These are phyloP conservation scores for Aureobasidium sp. DNA, from an alignment of 2,329 filamentous ascomycete genomes.

Conservation along the genomic window DNA sequence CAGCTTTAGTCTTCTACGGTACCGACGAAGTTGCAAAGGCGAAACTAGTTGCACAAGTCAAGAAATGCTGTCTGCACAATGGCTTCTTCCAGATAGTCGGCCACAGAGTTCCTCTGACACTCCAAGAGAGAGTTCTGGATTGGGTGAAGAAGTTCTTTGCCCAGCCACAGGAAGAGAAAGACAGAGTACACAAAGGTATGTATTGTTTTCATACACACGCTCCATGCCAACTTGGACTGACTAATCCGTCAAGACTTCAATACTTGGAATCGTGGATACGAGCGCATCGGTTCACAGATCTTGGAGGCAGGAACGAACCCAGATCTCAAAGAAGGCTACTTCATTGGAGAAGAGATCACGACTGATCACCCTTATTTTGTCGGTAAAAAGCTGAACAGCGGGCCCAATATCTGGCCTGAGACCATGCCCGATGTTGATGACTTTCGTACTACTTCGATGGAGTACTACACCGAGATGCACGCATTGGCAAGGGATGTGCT, in stretches of 20 bases:
- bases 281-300: constrained; percentile 36
- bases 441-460: not conserved
- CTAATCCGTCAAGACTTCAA: constrained; percentile 15
- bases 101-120: constrained; percentile 32
- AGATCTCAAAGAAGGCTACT: constrained; percentile 37
- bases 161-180: constrained; percentile 36
- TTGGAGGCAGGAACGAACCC: constrained; percentile 36
- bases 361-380: not conserved
- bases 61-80: constrained; percentile 1
- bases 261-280: constrained; percentile 34
- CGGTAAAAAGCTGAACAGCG: not conserved
- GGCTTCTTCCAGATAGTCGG: constrained; percentile 43
- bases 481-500: not conserved
- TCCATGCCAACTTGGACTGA: not conserved
- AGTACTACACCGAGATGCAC: not conserved
- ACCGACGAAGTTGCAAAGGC: not conserved
- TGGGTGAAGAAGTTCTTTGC: constrained; percentile 37
- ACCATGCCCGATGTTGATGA: not conserved
- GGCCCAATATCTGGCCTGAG: constrained; percentile 33
- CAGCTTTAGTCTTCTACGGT: not conserved
- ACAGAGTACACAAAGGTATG: constrained; percentile 19
- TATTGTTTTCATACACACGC: not conserved
- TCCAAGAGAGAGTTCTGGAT: constrained; percentile 34
- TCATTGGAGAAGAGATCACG: constrained; percentile 36
- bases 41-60: not conserved